These are phyloP conservation scores for Trichoderma simmonsii DNA, from an alignment of 2,329 filamentous ascomycete genomes.

Conservation along the genomic window DNA sequence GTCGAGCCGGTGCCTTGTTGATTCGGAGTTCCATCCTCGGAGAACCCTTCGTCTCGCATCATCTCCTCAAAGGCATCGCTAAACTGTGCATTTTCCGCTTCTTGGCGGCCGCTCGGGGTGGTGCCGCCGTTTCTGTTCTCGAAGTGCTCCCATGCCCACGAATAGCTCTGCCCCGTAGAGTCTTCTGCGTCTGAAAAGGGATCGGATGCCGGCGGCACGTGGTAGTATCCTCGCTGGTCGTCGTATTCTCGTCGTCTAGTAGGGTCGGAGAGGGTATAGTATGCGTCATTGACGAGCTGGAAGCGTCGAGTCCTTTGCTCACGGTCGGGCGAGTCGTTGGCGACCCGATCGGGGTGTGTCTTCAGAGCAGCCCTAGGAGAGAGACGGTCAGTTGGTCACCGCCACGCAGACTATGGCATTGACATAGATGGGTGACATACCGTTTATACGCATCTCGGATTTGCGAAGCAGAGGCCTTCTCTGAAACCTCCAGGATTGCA, in stretches of 20 bases:
- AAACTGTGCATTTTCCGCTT: conserved; percentile 75
- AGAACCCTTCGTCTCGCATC: conserved; percentile 82
- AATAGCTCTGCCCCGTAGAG: conserved; percentile 55
- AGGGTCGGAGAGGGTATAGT: conserved; percentile 83
- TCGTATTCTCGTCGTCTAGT: conserved; percentile 81
- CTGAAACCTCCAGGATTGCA: conserved; percentile 67
- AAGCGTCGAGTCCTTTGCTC: conserved; percentile 78
- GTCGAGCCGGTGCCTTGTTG: conserved; percentile 54
- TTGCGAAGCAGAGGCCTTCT: conserved; percentile 74
- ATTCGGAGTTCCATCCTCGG: conserved; percentile 57
- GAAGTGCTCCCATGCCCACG: conserved; percentile 72
- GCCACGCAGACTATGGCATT: not conserved
- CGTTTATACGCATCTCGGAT: conserved; percentile 94
- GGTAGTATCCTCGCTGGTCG: conserved; percentile 48
- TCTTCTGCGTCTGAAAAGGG: conserved; percentile 48
- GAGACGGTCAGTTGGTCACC: not conserved
- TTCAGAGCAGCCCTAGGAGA: conserved; percentile 74
- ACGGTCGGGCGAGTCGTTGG: conserved; percentile 79
- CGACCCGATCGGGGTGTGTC: conserved; percentile 88
- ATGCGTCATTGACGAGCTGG: conserved; percentile 89
- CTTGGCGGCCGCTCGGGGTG: conserved; percentile 43
- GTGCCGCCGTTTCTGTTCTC: conserved; percentile 34
- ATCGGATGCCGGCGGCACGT: conserved; percentile 31
- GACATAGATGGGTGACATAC: conserved; percentile 39
- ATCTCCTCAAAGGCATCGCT: conserved; percentile 86